These are phyloP conservation scores for Dothideomycetes sp. DNA, from an alignment of 2,329 filamentous ascomycete species.

Conservation along the genomic window DNA sequence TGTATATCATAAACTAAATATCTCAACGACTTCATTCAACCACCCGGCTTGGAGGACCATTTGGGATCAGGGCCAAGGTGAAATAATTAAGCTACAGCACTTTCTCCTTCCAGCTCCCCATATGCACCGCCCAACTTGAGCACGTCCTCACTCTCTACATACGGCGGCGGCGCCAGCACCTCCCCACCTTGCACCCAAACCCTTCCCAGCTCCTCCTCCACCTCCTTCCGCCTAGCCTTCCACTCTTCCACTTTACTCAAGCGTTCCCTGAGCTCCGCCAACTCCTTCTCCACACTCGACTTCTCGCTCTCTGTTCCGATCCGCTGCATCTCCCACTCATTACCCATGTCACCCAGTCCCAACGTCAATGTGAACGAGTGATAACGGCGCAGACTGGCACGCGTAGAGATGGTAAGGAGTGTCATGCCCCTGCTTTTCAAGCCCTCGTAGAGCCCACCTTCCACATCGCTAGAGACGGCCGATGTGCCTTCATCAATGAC, in stretches of 20 bases:
- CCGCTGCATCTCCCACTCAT: conserved; percentile 83
- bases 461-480: conserved; percentile 87
- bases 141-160: conserved; percentile 17
- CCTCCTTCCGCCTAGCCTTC: conserved; percentile 67
- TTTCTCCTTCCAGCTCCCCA: too few relatives aligned
- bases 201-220: conserved; percentile 66
- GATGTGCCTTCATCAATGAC: conserved; percentile 94
- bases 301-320: conserved; percentile 93
- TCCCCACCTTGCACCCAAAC: conserved; percentile 45
- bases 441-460: conserved; percentile 83
- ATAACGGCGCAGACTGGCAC: conserved; percentile 89
- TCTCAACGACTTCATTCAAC: too few relatives aligned
- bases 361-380: conserved; percentile 85
- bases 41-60: too few relatives aligned
- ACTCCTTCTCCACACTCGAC: conserved; percentile 81
- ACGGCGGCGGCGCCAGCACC: conserved; percentile 26
- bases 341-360: conserved; percentile 67
- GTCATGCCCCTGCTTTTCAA: conserved; percentile 92
- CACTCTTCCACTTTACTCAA: conserved; percentile 73
- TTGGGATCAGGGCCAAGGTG: too few relatives aligned
- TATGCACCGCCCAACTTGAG: too few relatives aligned
- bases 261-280: conserved; percentile 71
- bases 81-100: too few relatives aligned
- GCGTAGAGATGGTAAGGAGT: conserved; percentile 88
- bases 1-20: too few relatives aligned